phyloP scores from a whole-genome alignment of 106 monocot species.

The Apostasia shenzhenica region DNA sequence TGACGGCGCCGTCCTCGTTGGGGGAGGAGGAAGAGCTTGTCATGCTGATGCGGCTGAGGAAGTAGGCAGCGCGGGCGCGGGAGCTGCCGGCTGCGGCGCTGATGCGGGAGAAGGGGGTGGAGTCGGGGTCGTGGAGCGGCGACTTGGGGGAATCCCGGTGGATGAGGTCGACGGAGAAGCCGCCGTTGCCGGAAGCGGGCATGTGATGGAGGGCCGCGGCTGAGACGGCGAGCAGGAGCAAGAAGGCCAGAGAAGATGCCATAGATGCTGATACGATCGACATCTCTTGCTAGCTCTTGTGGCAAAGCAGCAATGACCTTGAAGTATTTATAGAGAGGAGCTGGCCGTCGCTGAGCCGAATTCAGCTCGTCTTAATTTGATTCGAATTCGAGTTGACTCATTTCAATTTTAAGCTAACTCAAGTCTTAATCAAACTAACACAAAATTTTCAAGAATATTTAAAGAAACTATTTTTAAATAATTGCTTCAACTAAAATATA shows the following conservation, averaged over 20 bases:
- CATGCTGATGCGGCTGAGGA: not conserved
- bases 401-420: too few species aligned
- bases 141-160: slow-evolving; percentile 16
- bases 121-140: slow-evolving; percentile 14
- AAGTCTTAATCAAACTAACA: too few species aligned
- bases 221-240: not conserved
- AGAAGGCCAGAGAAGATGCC: not conserved
- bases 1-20: too few species aligned
- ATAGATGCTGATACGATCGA: not conserved
- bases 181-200: not conserved
- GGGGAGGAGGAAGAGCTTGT: not conserved
- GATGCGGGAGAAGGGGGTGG: slow-evolving; percentile 4
- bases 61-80: not conserved
- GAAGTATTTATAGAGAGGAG: too few species aligned
- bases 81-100: slow-evolving; percentile 18
- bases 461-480: too few species aligned
- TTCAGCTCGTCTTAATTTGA: too few species aligned
- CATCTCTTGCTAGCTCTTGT: too few species aligned
- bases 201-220: not conserved
- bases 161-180: slow-evolving; percentile 6
- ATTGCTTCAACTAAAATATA: too few species aligned
- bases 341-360: too few species aligned
- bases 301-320: too few species aligned
- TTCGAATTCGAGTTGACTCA: too few species aligned
- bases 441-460: too few species aligned